Conservation (phyloP, 2,329 filamentous ascomycete genomes). For the Cladosporium sp. region DNA sequence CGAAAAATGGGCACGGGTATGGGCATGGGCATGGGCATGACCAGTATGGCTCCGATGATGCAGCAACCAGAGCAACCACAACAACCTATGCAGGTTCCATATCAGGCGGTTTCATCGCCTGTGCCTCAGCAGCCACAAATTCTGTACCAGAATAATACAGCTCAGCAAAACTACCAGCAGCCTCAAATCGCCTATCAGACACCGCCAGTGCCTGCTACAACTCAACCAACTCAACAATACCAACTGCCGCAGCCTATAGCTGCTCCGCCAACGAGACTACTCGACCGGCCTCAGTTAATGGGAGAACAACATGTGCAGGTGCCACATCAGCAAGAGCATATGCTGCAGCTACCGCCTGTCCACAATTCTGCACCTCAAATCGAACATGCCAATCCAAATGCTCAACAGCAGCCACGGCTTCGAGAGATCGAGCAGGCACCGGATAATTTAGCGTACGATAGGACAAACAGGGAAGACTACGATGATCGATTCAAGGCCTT, state of each 20-base stretch:
- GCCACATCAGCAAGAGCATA: neutral
- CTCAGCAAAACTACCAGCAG: neutral
- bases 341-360: neutral
- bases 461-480: neutral
- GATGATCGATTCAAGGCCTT: neutral
- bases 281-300: too few species aligned
- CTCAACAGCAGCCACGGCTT: neutral
- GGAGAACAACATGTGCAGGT: too few species aligned
- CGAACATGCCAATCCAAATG: neutral
- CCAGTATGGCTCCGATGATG: neutral
- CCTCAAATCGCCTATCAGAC: neutral
- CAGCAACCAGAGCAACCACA: conserved; percentile 3
- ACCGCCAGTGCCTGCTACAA: neutral
- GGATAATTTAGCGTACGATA: too few species aligned
- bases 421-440: neutral
- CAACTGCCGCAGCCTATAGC: neutral
- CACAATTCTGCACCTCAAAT: neutral
- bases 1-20: neutral
- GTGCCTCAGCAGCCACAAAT: neutral
- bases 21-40: neutral
- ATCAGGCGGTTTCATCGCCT: neutral
- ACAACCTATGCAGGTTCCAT: neutral
- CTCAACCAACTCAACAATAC: neutral
- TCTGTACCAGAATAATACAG: neutral
- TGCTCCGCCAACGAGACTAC: too few species aligned